Base-by-base conservation (phyloP, 257 asterid genomes). In the Solanum pinnatisectum region DNA sequence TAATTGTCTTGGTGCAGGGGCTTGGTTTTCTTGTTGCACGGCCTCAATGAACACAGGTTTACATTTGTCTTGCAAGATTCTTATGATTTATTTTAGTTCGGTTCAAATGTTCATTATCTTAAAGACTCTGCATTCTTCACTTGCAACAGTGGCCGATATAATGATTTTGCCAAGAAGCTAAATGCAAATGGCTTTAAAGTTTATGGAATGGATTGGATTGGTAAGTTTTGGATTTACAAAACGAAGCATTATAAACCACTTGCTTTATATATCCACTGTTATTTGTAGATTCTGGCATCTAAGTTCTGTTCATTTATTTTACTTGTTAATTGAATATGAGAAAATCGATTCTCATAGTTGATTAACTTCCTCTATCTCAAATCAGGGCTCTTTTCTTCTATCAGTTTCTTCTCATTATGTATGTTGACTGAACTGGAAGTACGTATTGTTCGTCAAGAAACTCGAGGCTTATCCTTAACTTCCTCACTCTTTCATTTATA, bases 161-260 rank as follows among this genome's bases (percentile, higher is more conserved):
- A 59, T 85, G 93, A 92, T 90, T 95, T 96, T 71, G 98, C 99
- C 88, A 95, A 94, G 94, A 94, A 90, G 86, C 93, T 96, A 85
- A 96, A 93, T 90, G 95, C 93, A 86, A 93, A 96, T 90, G 98
- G 98, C 90, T 94, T 93, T 91, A 96, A 96, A 92, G 98, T 95
- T 65, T 93, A 94, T 67, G 99, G 95, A 84, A 95, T 97, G 98
- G 99, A 97, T 86, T 97, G 99, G 99, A 92, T 97, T 90, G 99
- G 99, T 97, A 88, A 91, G 98, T 90, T 87, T 74, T 79, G 42
- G 15, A 33, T 32, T 49, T 49, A 52, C 8, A 20, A 30, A 49
- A 49, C 1, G 5, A 30, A 27, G 49, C 20, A 81, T 3, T 49
- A 82, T 32, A 27, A 52, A 46, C 18, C 30, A 20, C 70, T 82